Conservation (phyloP, 345 rosid genomes). For the Physaria fendleri region DNA sequence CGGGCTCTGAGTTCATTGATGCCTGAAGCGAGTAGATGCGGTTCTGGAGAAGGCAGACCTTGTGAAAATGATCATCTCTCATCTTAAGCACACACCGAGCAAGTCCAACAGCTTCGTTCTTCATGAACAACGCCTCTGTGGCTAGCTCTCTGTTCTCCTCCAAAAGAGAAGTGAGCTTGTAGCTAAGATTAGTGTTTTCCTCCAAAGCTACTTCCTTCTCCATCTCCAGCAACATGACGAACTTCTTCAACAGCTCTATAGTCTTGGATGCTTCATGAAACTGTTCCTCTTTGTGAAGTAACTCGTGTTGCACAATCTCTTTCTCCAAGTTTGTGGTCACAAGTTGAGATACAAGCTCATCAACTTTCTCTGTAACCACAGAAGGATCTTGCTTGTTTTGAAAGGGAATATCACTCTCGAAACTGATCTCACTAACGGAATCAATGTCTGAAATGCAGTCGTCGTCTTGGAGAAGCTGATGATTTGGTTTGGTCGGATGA, state of each 20-base stretch:
- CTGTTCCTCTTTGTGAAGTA: slow-evolving; percentile 32
- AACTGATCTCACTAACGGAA: slow-evolving; percentile 23
- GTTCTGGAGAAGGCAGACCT: slow-evolving; percentile 36
- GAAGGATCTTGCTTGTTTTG: slow-evolving; percentile 23
- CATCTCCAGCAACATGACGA: slow-evolving; percentile 58
- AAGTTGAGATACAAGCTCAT: slow-evolving; percentile 37
- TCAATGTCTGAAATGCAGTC: slow-evolving; percentile 26
- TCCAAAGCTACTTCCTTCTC: slow-evolving; percentile 51
- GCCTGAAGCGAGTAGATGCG: slow-evolving; percentile 34
- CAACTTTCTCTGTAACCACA: slow-evolving; percentile 26
- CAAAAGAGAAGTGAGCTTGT: slow-evolving; percentile 35
- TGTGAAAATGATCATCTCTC: slow-evolving; percentile 59
- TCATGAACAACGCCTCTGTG: slow-evolving; percentile 46
- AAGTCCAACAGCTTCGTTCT: slow-evolving; percentile 55
- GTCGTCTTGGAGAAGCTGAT: slow-evolving; percentile 6
- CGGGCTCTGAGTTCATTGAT: slow-evolving; percentile 33
- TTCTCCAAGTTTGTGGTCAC: slow-evolving; percentile 52
- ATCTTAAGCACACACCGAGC: slow-evolving; percentile 47
- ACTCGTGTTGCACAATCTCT: slow-evolving; percentile 37
- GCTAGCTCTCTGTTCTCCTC: slow-evolving; percentile 50
- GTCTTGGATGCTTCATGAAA: slow-evolving; percentile 39
- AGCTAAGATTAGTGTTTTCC: slow-evolving; percentile 52
- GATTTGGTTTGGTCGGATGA: slow-evolving; percentile 15
- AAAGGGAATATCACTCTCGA: slow-evolving; percentile 43
- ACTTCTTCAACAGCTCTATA: slow-evolving; percentile 51